phyloP scores from a whole-genome alignment of 2,329 filamentous ascomycete species.

The Balansia obtecta region DNA sequence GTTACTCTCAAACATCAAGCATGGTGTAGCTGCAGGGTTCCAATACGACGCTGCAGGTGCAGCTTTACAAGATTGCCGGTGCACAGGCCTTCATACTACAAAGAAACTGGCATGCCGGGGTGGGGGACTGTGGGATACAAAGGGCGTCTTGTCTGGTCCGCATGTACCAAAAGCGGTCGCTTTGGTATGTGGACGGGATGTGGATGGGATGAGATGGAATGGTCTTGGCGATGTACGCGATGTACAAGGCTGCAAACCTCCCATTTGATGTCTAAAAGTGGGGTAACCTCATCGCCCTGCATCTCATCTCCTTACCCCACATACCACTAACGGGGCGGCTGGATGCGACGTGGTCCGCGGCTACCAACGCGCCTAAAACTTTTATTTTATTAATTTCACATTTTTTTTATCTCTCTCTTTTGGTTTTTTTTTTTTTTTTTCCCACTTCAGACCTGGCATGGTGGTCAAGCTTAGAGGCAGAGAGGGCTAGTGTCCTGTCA shows the following conservation, averaged over 20 bases:
- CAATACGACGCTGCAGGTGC: slow-evolving; percentile 1
- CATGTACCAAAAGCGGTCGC: no score
- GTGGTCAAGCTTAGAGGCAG: background rate
- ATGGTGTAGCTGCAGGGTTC: background rate
- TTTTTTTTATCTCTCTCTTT: no score
- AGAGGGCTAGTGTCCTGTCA: background rate
- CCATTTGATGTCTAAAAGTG: no score
- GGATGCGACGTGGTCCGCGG: background rate
- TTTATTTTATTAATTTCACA: no score
- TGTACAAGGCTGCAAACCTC: no score
- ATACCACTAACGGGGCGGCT: slow-evolving; percentile 1
- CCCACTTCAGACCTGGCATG: background rate
- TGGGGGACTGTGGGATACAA: no score
- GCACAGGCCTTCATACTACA: background rate
- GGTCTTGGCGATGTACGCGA: background rate
- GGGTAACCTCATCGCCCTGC: background rate
- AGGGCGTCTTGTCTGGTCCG: background rate
- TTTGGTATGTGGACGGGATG: no score
- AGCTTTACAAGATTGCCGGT: background rate
- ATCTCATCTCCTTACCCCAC: slow-evolving; percentile 1
- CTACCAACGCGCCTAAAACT: background rate
- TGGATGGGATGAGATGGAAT: no score
- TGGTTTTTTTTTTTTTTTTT: background rate
- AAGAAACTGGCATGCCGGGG: background rate
- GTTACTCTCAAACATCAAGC: background rate